Conservation (phyloP, 1,284 basidiomycete species). For the Pulveroboletus sp. region DNA sequence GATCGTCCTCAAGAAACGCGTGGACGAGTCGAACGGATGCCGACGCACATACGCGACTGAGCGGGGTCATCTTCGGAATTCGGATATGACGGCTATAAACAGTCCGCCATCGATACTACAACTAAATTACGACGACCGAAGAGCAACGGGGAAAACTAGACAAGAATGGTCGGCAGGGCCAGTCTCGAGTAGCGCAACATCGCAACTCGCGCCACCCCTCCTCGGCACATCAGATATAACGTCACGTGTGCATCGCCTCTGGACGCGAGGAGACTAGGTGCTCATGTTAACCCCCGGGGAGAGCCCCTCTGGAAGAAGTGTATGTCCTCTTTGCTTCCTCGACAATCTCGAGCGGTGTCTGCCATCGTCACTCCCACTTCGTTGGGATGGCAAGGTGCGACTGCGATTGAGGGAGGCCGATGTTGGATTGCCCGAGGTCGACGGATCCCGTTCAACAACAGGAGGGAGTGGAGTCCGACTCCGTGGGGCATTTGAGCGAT, state of each 20-base stretch:
- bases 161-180: conserved; percentile 12
- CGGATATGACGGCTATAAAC: too few relatives aligned
- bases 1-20: too few relatives aligned
- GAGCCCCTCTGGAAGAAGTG: conserved; percentile 20
- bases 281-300: conserved; percentile 25
- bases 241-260: not conserved
- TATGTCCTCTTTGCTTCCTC: conserved; percentile 47
- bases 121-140: too few relatives aligned
- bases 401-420: conserved; percentile 44
- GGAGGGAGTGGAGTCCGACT: conserved; percentile 39
- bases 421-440: conserved; percentile 20
- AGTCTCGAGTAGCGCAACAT: conserved; percentile 1
- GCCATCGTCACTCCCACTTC: conserved; percentile 35
- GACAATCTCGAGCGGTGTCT: conserved; percentile 40
- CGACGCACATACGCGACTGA: not conserved
- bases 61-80: not conserved
- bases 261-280: conserved; percentile 5
- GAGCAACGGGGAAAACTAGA: not conserved
- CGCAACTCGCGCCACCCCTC: conserved; percentile 11
- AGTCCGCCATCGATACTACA: too few relatives aligned
- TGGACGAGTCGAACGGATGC: not conserved
- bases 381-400: conserved; percentile 53
- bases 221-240: conserved; percentile 19
- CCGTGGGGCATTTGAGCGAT: conserved; percentile 13
- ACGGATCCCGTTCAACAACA: conserved; percentile 38